Evolutionary conservation across 2,329 filamentous ascomycete genomes (phyloP), one percentile per base, ranked within the genome.

Genomic region (Thielaviopsis ethacetica): DNA sequence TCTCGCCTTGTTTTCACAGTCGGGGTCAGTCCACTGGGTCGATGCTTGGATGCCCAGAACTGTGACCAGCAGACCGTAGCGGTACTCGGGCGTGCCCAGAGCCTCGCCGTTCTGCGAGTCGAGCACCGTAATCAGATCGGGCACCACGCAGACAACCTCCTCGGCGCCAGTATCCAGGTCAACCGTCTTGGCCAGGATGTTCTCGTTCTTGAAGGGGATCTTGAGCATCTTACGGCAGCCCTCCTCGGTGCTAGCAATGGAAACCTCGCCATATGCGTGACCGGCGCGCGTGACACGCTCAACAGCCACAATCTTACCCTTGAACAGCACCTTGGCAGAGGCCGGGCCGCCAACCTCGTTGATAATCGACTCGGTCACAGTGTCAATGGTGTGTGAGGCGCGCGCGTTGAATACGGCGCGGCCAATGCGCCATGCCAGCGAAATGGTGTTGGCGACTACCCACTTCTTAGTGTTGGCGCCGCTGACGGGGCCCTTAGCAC

Each of bases 171-270:
- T 26, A 17, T 54, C 34, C 13, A 30, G 19, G 22, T 52, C 44
- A 0, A 72, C 63, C 56, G 64, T 69, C 53, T 76, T 69, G 0
- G 79, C 83, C n/a, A 78, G 78, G 52, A 87, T 83, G 64, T 86
- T 87, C 66, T 88, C 83, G 67, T 87, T 87, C 70, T 86, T 86
- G 72, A 86, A 86, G 0, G 83, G 83, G 54, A 87, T 82, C 65
- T 79, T 83, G 66, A 85, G 69, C 30, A 68, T 63, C 21, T 41
- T 24, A n/a, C 50, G 7, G 0, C 80, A 80, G 2, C 75, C 75
- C 60, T 80, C 73, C 5, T 52, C 38, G 1, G 38, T 22, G 44
- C 61, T 59, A 15, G 56, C 55, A 57, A 84, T 78, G 22, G 76
- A 73, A 62, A 79, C 77, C 65, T 81, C 78, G 10, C 81, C 81